These are phyloP conservation scores for Chaetomium cochliodes DNA, from an alignment of 495 filamentous ascomycete species.

Conservation along the genomic window DNA sequence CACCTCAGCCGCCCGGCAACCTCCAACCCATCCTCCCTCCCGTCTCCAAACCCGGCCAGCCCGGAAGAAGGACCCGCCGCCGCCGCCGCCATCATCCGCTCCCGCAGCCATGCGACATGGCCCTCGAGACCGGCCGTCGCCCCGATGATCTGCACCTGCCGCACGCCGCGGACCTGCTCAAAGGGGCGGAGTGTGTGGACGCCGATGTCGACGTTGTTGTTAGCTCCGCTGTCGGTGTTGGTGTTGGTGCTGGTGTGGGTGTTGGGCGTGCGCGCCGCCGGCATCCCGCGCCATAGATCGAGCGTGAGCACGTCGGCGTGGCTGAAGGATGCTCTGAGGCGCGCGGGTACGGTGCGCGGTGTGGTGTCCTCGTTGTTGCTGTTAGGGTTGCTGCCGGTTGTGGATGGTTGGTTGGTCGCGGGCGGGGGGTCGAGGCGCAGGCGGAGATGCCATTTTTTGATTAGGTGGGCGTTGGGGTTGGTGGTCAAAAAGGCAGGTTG, in stretches of 20 bases:
- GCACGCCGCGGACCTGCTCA: constrained; percentile 52
- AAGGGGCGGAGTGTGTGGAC: constrained; percentile 46
- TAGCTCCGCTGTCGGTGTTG: constrained; percentile 37
- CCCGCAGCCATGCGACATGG: constrained; percentile 49
- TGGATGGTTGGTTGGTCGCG: neutral
- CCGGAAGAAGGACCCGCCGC: too few species aligned
- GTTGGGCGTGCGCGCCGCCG: neutral
- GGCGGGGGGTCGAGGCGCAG: constrained; percentile 44
- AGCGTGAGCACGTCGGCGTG: constrained; percentile 47
- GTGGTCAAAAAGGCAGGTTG: neutral
- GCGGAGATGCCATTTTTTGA: constrained; percentile 44
- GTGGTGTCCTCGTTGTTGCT: neutral
- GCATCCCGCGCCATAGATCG: constrained; percentile 35
- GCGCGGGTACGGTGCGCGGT: constrained; percentile 26
- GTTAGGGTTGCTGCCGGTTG: neutral
- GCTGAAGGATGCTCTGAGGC: constrained; percentile 40
- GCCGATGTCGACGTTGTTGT: constrained; percentile 41
- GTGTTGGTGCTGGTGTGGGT: neutral
- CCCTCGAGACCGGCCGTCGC: constrained; percentile 42
- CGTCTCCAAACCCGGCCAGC: too few species aligned
- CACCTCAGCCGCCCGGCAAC: constrained; percentile 2
- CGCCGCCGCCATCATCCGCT: constrained; percentile 39
- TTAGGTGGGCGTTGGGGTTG: constrained; percentile 29
- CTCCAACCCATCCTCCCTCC: neutral
- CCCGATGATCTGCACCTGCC: constrained; percentile 43